Percentiles rank a stretch among this genome's conserved stretches.
These are phyloP conservation scores for Leucocoprinus sp. DNA, from an alignment of 768 basidiomycete genomes.

Conservation along the genomic window DNA sequence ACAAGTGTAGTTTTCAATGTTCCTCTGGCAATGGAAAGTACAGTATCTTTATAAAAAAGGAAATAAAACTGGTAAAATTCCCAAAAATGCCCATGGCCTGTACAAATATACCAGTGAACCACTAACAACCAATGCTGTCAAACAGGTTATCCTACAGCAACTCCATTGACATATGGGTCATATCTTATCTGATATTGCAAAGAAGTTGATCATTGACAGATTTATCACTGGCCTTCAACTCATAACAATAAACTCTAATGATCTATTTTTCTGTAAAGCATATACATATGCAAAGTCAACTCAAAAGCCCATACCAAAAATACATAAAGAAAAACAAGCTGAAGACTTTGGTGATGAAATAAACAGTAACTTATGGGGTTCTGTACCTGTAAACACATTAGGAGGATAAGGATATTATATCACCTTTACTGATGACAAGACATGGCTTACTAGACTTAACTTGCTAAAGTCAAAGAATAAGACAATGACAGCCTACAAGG, in stretches of 20 bases:
- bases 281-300: conserved; percentile 23
- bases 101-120: background rate
- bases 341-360: conserved; percentile 15
- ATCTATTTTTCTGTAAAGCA: conserved; percentile 11
- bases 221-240: conserved; percentile 25
- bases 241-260: conserved; percentile 15
- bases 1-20: too few relatives aligned
- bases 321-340: conserved; percentile 17
- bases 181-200: conserved; percentile 1
- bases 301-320: conserved; percentile 22
- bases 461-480: conserved; percentile 15
- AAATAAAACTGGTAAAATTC: conserved; percentile 14
- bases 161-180: background rate
- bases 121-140: conserved; percentile 4
- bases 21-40: too few relatives aligned
- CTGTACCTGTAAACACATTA: conserved; percentile 16
- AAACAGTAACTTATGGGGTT: conserved; percentile 33
- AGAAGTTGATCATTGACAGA: conserved; percentile 17
- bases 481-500: conserved; percentile 18
- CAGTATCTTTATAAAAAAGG: conserved; percentile 9
- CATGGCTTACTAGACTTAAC: conserved; percentile 11
- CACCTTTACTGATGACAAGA: conserved; percentile 24
- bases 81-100: background rate
- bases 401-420: conserved; percentile 21
- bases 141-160: background rate